Base-by-base conservation (phyloP, 106 monocot species). In the Gastrodia elata region DNA sequence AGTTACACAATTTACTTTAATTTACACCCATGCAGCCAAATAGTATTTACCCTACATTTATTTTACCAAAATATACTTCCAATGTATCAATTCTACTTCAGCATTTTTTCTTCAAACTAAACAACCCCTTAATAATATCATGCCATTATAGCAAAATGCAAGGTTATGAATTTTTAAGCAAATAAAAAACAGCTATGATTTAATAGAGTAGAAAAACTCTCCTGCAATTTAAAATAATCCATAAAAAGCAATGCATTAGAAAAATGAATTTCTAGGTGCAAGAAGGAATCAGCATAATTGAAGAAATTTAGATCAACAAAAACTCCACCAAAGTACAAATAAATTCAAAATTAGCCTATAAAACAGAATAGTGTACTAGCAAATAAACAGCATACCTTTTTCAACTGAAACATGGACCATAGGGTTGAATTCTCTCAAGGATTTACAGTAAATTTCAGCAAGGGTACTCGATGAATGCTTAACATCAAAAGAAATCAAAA, bases 361-460 rank as follows among this genome's bases (percentile, higher is more conserved):
- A 10, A 61, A 30, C 28, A 67, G 38, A 27, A 64, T 38, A 38
- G 67, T 67, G 34, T 2, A 67, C 36, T 67, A 6, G 6, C 9
- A 61, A 38, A 67, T 67, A 38, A 33, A n/a, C n/a, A 10, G 10
- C 73, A 77, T 35, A 86, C 94, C 91, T 84, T 84, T 88, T 77
- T 81, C 83, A 16, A 82, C 77, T 20, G 86, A 86, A 78, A 94
- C 94, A 48, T 78, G 76, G 70, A 94, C 94, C 94, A 94, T 91
- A 15, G 94, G 86, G 74, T 94, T 94, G 79, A 94, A 94, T 77
- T 88, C 91, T 79, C 56, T 88, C 35, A 94, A 73, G 58, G 94
- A 88, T 25, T 88, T 80, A 65, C 86, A 88, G 35, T 88, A 94
- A 59, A 94, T 72, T 44, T 94, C 94, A 43, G 88, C 81, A 39